Base-by-base conservation (phyloP, 768 basidiomycete species). In the Pluteus cervinus region DNA sequence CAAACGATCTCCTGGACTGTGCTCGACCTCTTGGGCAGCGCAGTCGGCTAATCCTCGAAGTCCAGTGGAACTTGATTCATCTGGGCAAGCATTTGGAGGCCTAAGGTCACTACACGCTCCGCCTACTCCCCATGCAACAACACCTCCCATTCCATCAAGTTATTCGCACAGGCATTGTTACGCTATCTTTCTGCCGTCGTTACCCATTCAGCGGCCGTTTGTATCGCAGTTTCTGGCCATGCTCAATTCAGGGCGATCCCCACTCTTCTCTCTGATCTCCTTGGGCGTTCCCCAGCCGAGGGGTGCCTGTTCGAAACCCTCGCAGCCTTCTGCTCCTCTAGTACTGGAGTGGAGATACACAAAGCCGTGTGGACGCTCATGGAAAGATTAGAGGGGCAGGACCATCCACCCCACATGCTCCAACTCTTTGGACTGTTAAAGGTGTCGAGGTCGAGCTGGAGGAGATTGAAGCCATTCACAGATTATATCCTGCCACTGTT, bases 361-460 rank as follows among this genome's bases (percentile, higher is more conserved):
- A 79, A 78, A 53, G 75, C 76, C 4, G 79, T 91, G 0, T 93
- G 90, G 91, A 71, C 70, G 1, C 57, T 84, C 33, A 82, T 96
- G 78, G 91, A 94, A 58, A 73, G 79, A 33, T 63, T 80, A 15
- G 90, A 92, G 50, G n/a, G 79, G 92, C 23, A 86, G 82, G 56
- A 86, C 86, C 45, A 79, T 87, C 6, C 76, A 82, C 21, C 55
- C 64, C 0, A 53, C 62, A 66, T 10, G 65, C 69, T 11, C 50
- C 64, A 17, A 57, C 69, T 29, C 51, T 82, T 5, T 66, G 75
- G 4, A 68, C 80, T 16, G 73, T 74, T 8, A 84, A 81, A 52
- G 90, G 92, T 0, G 81, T 91, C 3, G 81, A 93, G 45, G 73
- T 85, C 4, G 90, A 94, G 54, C 61, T 97, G 45, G 90, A 92